Conservation (phyloP, 805 yeast species). For the Scheffersomyces ergatensis region DNA sequence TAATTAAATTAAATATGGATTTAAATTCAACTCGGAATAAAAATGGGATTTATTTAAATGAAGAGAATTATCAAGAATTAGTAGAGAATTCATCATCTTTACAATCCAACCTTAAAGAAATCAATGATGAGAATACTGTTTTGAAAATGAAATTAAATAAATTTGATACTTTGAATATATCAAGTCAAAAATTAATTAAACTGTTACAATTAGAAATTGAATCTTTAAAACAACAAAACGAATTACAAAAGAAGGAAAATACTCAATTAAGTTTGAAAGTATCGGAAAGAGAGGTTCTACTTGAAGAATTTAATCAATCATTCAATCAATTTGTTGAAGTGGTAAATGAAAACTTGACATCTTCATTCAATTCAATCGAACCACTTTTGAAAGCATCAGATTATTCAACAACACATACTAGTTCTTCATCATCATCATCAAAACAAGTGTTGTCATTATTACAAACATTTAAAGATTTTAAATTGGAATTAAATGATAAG, state of each 20-base stretch:
- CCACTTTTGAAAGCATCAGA: background rate
- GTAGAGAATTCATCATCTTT: slow-evolving; percentile 25
- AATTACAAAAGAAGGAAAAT: background rate
- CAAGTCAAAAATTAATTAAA: background rate
- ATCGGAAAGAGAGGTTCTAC: background rate
- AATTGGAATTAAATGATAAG: background rate
- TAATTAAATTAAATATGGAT: slow-evolving; percentile 56
- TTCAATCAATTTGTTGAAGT: background rate
- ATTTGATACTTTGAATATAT: background rate
- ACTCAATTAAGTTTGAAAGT: background rate
- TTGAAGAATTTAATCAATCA: slow-evolving; percentile 1
- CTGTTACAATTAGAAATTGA: background rate
- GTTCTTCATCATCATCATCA: too few species aligned
- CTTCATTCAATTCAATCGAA: background rate
- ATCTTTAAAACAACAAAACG: background rate
- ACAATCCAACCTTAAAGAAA: slow-evolving; percentile 19
- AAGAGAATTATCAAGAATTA: slow-evolving; percentile 45
- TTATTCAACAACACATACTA: background rate
- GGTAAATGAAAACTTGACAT: background rate
- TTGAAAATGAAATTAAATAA: slow-evolving; percentile 8
- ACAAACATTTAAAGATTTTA: background rate
- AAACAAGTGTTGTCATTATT: too few species aligned
- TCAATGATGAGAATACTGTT: slow-evolving; percentile 2
- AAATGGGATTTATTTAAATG: slow-evolving; percentile 66
- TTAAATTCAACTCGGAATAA: slow-evolving; percentile 58